Base-by-base conservation (phyloP, 1,139 yeast species). In the Suhomyces wounanorum region DNA sequence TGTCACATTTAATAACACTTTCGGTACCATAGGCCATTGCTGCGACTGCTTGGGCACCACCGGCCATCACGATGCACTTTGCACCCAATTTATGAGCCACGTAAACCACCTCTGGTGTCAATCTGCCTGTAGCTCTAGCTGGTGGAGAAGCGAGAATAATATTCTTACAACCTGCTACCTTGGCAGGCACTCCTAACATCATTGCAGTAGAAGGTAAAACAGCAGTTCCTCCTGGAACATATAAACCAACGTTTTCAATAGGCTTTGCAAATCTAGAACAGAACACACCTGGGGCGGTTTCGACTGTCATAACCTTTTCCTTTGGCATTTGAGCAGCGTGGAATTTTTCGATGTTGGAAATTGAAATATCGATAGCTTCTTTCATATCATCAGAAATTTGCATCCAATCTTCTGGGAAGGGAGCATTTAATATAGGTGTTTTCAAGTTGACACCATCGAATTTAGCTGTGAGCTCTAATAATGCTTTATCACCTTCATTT, bases 1-100 rank as follows among this genome's bases (percentile, higher is more conserved):
- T 94, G 72, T 94, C 97, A 67, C 95, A 95, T 71, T 95, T 94
- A 52, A 96, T 88, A 44, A 94, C 87, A 38, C 88, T 74, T 61
- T 89, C 90, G 8, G 99, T 95, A 66, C 99, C 99, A 67, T 94
- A 94, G 1, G 99, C 99, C 96, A 94, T 82, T 3, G 99, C 96
- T 41, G 98, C 96, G 50, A 94, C 89, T 3, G 99, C 99, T 75
- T 94, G 99, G 3, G 99, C 99, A 63, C 99, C 99, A 60, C 99
- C 99, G 1, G 99, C 99, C 66, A 95, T 78, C 5, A 94, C 89
- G 63, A 94, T 91, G 60, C 86, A 82, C 57, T 84, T 79, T 43
- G 98, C 98, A 49, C 97, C 97, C 54, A 94, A 85, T 69, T 90
- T 91, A 71, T 90, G 92, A 18, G 99, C 99, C 49, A 95, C 97